Conservation (phyloP, 1,139 yeast species). For the Kluyveromyces sp. region DNA sequence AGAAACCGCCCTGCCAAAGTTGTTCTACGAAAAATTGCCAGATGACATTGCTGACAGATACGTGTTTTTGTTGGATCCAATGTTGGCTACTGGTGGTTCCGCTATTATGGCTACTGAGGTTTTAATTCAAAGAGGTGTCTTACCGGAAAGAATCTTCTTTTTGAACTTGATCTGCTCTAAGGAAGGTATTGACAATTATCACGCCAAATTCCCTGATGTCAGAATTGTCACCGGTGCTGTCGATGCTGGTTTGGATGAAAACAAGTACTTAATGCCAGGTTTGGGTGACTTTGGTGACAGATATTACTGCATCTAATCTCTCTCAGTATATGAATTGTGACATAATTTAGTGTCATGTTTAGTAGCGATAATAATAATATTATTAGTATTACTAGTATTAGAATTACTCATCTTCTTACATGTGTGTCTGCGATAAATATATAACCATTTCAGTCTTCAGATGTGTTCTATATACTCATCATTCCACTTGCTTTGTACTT, state of each 20-base stretch:
- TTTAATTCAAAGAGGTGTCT: conserved; percentile 75
- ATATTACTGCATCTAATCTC: conserved; percentile 70
- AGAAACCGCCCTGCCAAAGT: conserved; percentile 73
- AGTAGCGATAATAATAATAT: too few relatives aligned
- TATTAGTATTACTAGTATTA: too few relatives aligned
- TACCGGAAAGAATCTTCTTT: conserved; percentile 77
- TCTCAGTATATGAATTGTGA: background rate
- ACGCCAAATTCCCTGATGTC: conserved; percentile 69
- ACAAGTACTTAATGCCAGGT: conserved; percentile 86
- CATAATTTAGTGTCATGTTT: background rate
- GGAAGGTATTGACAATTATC: conserved; percentile 80
- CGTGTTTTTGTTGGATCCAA: conserved; percentile 87
- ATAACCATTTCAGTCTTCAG: too few relatives aligned
- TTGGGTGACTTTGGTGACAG: conserved; percentile 97
- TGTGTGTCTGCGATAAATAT: too few relatives aligned
- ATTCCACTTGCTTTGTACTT: too few relatives aligned
- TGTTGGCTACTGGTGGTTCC: conserved; percentile 98
- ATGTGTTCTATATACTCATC: too few relatives aligned
- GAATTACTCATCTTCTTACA: too few relatives aligned
- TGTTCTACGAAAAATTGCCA: conserved; percentile 88
- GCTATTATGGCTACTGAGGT: conserved; percentile 97
- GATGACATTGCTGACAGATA: conserved; percentile 82
- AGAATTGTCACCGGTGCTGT: conserved; percentile 90
- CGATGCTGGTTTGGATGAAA: conserved; percentile 77
- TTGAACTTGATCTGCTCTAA: conserved; percentile 89